These are phyloP conservation scores for Pulveroboletus ravenelii DNA, from an alignment of 768 basidiomycete genomes.

Conservation along the genomic window DNA sequence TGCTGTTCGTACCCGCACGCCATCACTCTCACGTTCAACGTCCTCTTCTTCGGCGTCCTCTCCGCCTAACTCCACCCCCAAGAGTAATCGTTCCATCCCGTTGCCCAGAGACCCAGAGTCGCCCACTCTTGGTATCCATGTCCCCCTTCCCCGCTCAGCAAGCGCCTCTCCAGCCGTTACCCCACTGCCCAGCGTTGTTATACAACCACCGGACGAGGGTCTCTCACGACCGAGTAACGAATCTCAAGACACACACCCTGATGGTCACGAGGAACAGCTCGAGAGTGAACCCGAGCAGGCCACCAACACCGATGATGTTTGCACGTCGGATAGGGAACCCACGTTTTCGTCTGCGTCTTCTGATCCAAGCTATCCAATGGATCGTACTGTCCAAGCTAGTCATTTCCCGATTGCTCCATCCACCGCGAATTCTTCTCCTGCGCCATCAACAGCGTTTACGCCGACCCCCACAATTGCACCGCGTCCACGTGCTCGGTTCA, in stretches of 20 bases:
- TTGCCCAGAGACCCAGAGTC: slow-evolving; percentile 41
- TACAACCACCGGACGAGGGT: slow-evolving; percentile 19
- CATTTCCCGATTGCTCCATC: slow-evolving; percentile 37
- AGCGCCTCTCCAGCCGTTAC: slow-evolving; percentile 45
- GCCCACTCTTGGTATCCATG: slow-evolving; percentile 40
- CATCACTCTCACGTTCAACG: slow-evolving; percentile 60
- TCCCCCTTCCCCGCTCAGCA: slow-evolving; percentile 51
- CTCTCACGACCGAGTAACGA: slow-evolving; percentile 14
- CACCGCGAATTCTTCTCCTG: slow-evolving; percentile 50
- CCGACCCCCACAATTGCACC: slow-evolving; percentile 66
- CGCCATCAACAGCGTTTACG: slow-evolving; percentile 53
- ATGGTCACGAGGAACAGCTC: slow-evolving; percentile 2
- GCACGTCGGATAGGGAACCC: slow-evolving; percentile 41
- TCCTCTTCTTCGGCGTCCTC: slow-evolving; percentile 50
- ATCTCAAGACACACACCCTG: slow-evolving; percentile 3
- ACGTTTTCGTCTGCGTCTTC: slow-evolving; percentile 71
- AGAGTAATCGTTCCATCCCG: slow-evolving; percentile 45
- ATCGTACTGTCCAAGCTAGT: slow-evolving; percentile 22
- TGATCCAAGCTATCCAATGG: slow-evolving; percentile 30
- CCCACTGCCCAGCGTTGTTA: slow-evolving; percentile 22
- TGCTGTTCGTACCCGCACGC: slow-evolving; percentile 51
- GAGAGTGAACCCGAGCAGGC: slow-evolving; percentile 23
- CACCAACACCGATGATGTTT: slow-evolving; percentile 24
- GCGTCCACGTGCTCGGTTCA: slow-evolving; percentile 59
- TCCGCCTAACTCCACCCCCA: slow-evolving; percentile 60